Conservation (phyloP, 495 filamentous ascomycete genomes). For the Cercophora newfieldiana region DNA sequence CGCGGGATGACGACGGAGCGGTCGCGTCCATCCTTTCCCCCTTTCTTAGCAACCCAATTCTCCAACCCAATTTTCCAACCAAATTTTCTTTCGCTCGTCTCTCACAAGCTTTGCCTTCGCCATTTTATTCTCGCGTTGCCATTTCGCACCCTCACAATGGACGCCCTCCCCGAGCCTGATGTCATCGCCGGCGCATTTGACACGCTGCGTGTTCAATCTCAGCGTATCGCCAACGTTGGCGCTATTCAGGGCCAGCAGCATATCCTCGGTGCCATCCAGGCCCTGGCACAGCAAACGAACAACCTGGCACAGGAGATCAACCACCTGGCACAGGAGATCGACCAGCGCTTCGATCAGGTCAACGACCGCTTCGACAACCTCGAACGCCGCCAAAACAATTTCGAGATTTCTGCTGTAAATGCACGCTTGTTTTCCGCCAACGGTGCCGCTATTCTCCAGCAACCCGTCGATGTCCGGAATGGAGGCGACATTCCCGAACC, state of each 20-base stretch:
- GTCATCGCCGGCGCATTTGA: not conserved
- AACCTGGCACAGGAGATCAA: not conserved
- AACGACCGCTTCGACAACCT: not conserved
- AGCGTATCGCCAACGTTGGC: not conserved
- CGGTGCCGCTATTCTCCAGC: not conserved
- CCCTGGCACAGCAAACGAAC: not conserved
- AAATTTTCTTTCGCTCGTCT: not conserved
- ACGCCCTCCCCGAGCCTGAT: slow-evolving; percentile 1
- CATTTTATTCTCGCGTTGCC: slow-evolving; percentile 1
- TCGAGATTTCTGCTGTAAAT: slow-evolving; percentile 4
- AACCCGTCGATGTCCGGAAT: slow-evolving; percentile 1
- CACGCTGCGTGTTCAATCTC: not conserved
- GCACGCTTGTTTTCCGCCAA: not conserved
- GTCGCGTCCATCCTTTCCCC: not conserved
- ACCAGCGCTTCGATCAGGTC: not conserved
- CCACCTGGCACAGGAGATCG: not conserved
- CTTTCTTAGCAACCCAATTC: slow-evolving; percentile 2
- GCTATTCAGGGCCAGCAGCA: not conserved
- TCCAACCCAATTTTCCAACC: not conserved
- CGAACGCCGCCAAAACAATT: not conserved
- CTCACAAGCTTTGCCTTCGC: slow-evolving; percentile 1
- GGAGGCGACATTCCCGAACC: not conserved
- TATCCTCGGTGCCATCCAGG: not conserved
- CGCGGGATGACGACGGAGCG: no score
- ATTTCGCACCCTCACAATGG: slow-evolving; percentile 1